Percentiles rank a stretch among this genome's conserved stretches.
Conservation (phyloP, 1,284 basidiomycete genomes). For the Cystobasidium sp. region DNA sequence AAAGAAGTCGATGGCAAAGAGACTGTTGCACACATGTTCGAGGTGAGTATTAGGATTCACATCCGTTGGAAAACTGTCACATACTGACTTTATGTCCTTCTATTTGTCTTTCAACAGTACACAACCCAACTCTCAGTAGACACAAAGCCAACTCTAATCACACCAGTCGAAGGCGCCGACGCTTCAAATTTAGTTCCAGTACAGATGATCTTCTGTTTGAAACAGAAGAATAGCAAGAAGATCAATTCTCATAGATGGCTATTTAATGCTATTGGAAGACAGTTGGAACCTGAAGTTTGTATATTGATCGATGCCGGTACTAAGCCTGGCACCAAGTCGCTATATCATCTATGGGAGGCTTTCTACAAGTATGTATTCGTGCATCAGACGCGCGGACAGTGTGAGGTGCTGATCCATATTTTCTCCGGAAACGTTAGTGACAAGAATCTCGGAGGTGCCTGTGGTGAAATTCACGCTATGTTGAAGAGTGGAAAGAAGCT, state of each 20-base stretch:
- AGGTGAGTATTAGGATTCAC: constrained; percentile 61
- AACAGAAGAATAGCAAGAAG: constrained; percentile 97
- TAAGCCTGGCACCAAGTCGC: constrained; percentile 92
- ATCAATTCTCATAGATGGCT: constrained; percentile 86
- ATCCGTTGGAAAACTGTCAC: not conserved
- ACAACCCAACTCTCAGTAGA: constrained; percentile 70
- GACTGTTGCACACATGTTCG: constrained; percentile 80
- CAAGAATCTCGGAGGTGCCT: constrained; percentile 85
- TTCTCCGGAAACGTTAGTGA: constrained; percentile 58
- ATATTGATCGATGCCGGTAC: constrained; percentile 93
- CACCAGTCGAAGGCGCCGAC: constrained; percentile 64
- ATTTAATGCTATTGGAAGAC: constrained; percentile 91
- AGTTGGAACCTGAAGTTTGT: constrained; percentile 85
- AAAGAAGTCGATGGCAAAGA: constrained; percentile 86
- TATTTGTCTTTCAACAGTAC: constrained; percentile 60
- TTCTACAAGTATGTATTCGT: constrained; percentile 66
- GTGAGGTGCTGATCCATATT: not conserved
- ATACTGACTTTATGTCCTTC: not conserved
- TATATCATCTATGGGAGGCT: constrained; percentile 95
- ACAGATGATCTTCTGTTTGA: constrained; percentile 91
- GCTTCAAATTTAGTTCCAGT: constrained; percentile 89
- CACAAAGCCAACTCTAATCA: constrained; percentile 77
- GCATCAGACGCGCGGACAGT: not conserved
- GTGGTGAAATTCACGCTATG: constrained; percentile 94
- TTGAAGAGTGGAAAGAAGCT: constrained; percentile 89